These are phyloP conservation scores for Stylosanthes scabra DNA, from an alignment of 331 rosid genomes.

Conservation along the genomic window DNA sequence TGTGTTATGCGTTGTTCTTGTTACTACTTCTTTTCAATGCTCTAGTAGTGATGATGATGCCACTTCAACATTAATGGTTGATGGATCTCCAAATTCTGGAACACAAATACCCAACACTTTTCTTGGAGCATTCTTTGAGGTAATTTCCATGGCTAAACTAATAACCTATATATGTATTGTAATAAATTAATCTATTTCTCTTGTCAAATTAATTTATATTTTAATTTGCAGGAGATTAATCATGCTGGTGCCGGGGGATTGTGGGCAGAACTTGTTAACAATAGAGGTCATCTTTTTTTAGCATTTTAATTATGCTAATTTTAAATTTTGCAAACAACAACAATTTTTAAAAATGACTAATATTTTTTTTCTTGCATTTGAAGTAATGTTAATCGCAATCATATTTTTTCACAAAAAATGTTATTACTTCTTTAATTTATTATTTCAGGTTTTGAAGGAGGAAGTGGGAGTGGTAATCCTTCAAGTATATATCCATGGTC, in stretches of 20 bases:
- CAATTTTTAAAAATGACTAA: no score
- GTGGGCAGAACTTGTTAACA: slow-evolving; percentile 88
- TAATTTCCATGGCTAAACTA: not conserved
- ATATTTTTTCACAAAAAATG: not conserved
- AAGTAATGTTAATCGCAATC: not conserved
- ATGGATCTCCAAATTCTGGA: not conserved
- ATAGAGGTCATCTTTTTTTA: slow-evolving; percentile 66
- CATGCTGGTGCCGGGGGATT: slow-evolving; percentile 86
- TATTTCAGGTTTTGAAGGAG: slow-evolving; percentile 77
- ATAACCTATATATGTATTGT: no score
- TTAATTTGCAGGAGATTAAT: slow-evolving; percentile 87
- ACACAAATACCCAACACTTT: not conserved
- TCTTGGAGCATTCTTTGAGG: slow-evolving; percentile 20
- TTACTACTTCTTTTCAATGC: not conserved
- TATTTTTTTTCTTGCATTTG: no score
- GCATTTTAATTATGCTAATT: no score
- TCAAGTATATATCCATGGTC: slow-evolving; percentile 76
- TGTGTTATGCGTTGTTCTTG: not conserved
- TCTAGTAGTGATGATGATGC: not conserved
- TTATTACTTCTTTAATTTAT: no score
- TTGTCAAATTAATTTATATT: not conserved
- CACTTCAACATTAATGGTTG: not conserved
- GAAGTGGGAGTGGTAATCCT: slow-evolving; percentile 65
- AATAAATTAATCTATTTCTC: no score
- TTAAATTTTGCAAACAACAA: no score